phyloP scores from a whole-genome alignment of 2,329 filamentous ascomycete species.

The Aspergillus quadricinctus region DNA sequence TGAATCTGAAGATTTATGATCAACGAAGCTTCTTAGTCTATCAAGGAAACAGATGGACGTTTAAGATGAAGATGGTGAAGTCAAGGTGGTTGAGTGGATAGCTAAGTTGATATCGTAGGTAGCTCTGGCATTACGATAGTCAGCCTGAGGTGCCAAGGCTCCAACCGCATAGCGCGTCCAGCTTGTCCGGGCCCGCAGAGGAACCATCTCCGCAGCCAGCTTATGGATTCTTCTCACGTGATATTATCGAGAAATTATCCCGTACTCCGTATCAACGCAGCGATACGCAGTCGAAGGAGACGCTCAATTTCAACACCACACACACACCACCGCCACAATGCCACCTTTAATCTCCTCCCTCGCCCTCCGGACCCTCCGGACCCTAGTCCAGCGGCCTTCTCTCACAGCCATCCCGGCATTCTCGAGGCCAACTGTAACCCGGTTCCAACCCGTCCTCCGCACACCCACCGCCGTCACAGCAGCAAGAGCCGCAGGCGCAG shows the following conservation, averaged over 20 bases:
- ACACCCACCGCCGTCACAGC: slow-evolving; percentile 21
- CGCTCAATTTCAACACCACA: slow-evolving; percentile 1
- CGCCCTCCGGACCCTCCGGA: slow-evolving; percentile 32
- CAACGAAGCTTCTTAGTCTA: neutral
- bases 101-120: slow-evolving; percentile 1
- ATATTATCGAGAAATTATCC: slow-evolving; percentile 13
- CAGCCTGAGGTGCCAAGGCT: slow-evolving; percentile 16
- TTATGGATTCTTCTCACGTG: slow-evolving; percentile 18
- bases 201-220: slow-evolving; percentile 23
- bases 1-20: slow-evolving; percentile 15
- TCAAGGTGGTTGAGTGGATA: neutral
- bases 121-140: slow-evolving; percentile 9
- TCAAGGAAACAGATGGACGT: neutral
- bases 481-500: slow-evolving; percentile 15
- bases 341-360: slow-evolving; percentile 32
- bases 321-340: slow-evolving; percentile 21
- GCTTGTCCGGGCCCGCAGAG: slow-evolving; percentile 27
- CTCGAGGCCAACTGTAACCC: slow-evolving; percentile 21
- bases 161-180: slow-evolving; percentile 28
- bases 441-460: slow-evolving; percentile 28
- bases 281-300: neutral
- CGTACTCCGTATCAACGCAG: slow-evolving; percentile 7
- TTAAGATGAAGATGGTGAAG: neutral
- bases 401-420: slow-evolving; percentile 15
- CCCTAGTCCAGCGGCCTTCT: slow-evolving; percentile 26